Conservation (phyloP, 495 filamentous ascomycete genomes). For the Xylaria acuta region DNA sequence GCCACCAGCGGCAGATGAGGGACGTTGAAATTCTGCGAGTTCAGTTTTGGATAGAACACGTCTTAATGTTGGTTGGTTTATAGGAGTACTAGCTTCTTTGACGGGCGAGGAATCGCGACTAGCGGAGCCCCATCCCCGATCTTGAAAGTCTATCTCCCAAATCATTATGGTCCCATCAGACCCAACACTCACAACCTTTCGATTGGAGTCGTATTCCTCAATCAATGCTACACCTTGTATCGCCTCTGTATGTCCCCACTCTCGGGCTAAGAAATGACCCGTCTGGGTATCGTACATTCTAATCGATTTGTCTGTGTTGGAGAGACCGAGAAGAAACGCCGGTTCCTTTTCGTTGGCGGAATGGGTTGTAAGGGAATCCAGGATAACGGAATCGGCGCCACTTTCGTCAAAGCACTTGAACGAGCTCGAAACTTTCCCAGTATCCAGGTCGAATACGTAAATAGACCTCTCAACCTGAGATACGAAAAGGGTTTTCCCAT, state of each 20-base stretch:
- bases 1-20: constrained; percentile 61
- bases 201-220: constrained; percentile 58
- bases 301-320: constrained; percentile 93
- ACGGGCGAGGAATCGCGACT: constrained; percentile 55
- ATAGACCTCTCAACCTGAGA: constrained; percentile 85
- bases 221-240: constrained; percentile 83
- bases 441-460: constrained; percentile 73
- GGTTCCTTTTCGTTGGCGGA: constrained; percentile 46
- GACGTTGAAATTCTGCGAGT: constrained; percentile 74
- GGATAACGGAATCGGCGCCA: constrained; percentile 78
- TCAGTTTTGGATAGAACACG: constrained; percentile 78
- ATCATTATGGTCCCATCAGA: constrained; percentile 88
- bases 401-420: constrained; percentile 85
- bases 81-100: constrained; percentile 57
- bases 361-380: constrained; percentile 74
- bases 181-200: constrained; percentile 74
- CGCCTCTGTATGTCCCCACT: constrained; percentile 93
- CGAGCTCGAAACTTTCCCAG: constrained; percentile 69
- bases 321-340: constrained; percentile 76
- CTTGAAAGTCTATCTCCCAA: constrained; percentile 67
- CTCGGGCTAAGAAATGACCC: constrained; percentile 78
- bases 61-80: constrained; percentile 68
- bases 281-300: constrained; percentile 81
- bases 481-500: constrained; percentile 69
- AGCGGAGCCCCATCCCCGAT: constrained; percentile 40